These are phyloP conservation scores for Xylaria grammica DNA, from an alignment of 495 filamentous ascomycete species.

Conservation along the genomic window DNA sequence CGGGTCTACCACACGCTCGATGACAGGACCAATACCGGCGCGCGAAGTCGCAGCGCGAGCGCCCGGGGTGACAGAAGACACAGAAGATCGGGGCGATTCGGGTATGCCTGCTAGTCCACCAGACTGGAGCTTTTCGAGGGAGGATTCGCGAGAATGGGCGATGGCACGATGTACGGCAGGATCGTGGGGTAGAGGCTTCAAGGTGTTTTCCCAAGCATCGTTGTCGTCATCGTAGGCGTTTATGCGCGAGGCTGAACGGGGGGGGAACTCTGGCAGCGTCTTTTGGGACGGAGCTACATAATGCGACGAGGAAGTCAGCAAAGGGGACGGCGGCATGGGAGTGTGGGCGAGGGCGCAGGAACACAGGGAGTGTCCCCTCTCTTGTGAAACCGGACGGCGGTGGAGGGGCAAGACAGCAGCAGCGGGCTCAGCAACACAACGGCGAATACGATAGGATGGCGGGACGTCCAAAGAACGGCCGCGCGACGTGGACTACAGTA, in stretches of 20 bases:
- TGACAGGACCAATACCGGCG: slow-evolving; percentile 54
- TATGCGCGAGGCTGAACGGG: slow-evolving; percentile 47
- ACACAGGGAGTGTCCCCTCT: slow-evolving; percentile 25
- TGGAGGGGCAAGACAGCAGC: slow-evolving; percentile 17
- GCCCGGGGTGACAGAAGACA: slow-evolving; percentile 35
- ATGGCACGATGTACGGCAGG: slow-evolving; percentile 38
- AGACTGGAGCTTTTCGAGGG: slow-evolving; percentile 58
- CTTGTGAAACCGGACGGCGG: slow-evolving; percentile 26
- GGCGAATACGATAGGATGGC: slow-evolving; percentile 7
- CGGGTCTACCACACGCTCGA: slow-evolving; percentile 66
- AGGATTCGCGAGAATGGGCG: slow-evolving; percentile 55
- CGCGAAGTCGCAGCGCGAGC: slow-evolving; percentile 44
- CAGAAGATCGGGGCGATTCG: slow-evolving; percentile 36
- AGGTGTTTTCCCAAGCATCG: slow-evolving; percentile 49
- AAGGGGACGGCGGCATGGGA: slow-evolving; percentile 21
- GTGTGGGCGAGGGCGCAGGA: slow-evolving; percentile 11
- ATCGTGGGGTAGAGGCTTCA: slow-evolving; percentile 46
- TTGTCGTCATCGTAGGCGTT: slow-evolving; percentile 50
- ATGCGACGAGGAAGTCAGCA: slow-evolving; percentile 34
- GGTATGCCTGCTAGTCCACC: slow-evolving; percentile 49
- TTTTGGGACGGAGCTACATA: slow-evolving; percentile 54
- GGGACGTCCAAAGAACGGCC: slow-evolving; percentile 10
- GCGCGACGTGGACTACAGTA: slow-evolving; percentile 5
- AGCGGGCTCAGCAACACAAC: slow-evolving; percentile 18
- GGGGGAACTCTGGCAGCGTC: slow-evolving; percentile 53